Evolutionary conservation across 805 yeast genomes (phyloP), one percentile per base, ranked within the genome.

Genomic region (Saccharomycopsis fibuligera): DNA sequence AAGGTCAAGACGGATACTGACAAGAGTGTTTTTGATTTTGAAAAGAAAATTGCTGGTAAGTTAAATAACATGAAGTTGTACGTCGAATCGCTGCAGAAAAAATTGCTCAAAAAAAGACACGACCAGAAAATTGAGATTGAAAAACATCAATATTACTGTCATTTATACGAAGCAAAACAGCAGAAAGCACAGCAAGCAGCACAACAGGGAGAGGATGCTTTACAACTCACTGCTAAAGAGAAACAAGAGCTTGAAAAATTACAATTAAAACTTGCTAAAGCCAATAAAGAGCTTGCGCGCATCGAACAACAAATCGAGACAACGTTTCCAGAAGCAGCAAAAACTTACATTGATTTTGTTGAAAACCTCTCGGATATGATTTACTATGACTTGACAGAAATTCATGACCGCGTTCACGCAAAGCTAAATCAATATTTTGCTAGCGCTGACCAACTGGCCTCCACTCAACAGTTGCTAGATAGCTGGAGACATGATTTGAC

Each of bases 341-440:
- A 60, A 3, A 62, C 67, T 35, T 57, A 68, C 43, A 72, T 68
- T 47, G 76, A 72, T 53, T 71, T 69, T 54, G 61, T 69, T 2
- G 70, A 67, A 22, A 54, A 57, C 35, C 48, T 69, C 14, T 58
- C 70, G 5, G 63, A 63, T 44, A 57, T 64, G 47, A 48, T 66
- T 2, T 45, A 67, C 17, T 62, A 62, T 53, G 63, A 67, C 36
- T 66, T 67, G 44, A 39, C 54, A 19, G 65, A 50, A 22, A 48
- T 50, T 27, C 39, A 35, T 22, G 45, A 47, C 21, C 31, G 10
- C 17, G 51, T 44, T 4, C 3, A 27, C 21, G 21, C 17, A 6
- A 14, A 21, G 3, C 17, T 2, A 29, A 27, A n/a, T 8, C 14
- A 4, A 4, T 30, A 27, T 25, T n/a, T n/a, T n/a, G n/a, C n/a